Conservation (phyloP, 1,284 basidiomycete species). For the Trichosporon sp. region DNA sequence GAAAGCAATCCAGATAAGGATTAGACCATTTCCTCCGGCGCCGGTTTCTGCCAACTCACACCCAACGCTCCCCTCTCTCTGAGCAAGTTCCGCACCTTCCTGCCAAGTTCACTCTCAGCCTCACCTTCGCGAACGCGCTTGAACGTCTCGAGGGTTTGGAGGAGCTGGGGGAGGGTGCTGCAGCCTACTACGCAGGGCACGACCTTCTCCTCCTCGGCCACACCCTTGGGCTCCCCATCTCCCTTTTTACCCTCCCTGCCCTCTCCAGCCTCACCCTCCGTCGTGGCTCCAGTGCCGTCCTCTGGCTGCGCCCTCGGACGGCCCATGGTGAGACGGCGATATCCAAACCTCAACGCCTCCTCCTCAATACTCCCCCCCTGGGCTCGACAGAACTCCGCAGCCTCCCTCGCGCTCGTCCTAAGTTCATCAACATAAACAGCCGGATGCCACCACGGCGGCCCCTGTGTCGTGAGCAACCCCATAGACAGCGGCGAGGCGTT, state of each 20-base stretch:
- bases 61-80: conserved; percentile 55
- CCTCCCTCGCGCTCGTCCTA: conserved; percentile 23
- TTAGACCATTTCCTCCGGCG: conserved; percentile 8
- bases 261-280: no score
- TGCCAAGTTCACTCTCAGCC: conserved; percentile 51
- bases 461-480: conserved; percentile 68
- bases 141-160: conserved; percentile 69
- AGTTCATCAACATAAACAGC: conserved; percentile 47
- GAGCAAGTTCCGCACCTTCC: conserved; percentile 53
- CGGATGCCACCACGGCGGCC: conserved; percentile 78
- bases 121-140: conserved; percentile 48
- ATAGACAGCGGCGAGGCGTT: conserved; percentile 87
- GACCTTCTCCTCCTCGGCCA: conserved; percentile 24
- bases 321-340: conserved; percentile 50
- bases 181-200: conserved; percentile 72
- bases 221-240: no score
- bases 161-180: conserved; percentile 51
- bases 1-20: no score
- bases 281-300: no score
- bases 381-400: conserved; percentile 21
- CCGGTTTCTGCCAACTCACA: conserved; percentile 43
- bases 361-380: conserved; percentile 54
- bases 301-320: no score
- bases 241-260: no score
- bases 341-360: conserved; percentile 68